These are phyloP conservation scores for Aureobasidium leucospermi DNA, from an alignment of 2,329 filamentous ascomycete species.

Conservation along the genomic window DNA sequence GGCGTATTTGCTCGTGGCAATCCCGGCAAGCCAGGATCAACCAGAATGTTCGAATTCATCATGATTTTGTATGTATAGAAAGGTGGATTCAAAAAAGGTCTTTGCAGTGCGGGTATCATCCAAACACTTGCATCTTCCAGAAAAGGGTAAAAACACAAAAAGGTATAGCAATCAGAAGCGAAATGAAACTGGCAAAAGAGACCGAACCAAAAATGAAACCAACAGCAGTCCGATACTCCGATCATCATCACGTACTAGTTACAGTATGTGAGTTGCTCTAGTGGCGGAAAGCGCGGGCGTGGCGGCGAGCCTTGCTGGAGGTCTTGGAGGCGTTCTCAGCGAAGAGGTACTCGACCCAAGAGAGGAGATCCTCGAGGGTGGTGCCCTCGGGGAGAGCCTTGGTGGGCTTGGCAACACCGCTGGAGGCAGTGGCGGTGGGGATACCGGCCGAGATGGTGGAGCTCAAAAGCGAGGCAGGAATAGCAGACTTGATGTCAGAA, in stretches of 20 bases:
- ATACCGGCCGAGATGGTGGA: slow-evolving; percentile 16
- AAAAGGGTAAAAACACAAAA: neutral
- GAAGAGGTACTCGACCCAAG: slow-evolving; percentile 23
- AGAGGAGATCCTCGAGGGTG: slow-evolving; percentile 22
- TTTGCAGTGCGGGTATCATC: slow-evolving; percentile 3
- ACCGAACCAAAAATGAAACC: neutral
- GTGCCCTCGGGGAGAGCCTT: slow-evolving; percentile 23
- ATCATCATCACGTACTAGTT: neutral
- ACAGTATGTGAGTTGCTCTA: neutral
- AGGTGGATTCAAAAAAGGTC: neutral
- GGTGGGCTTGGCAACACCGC: slow-evolving; percentile 15
- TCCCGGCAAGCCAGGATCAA: neutral
- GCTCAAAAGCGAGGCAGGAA: slow-evolving; percentile 9
- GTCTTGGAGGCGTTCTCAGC: slow-evolving; percentile 12
- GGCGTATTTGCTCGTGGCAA: neutral
- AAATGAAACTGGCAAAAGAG: neutral
- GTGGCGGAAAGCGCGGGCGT: slow-evolving; percentile 12
- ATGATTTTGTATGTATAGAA: neutral
- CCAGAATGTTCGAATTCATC: neutral
- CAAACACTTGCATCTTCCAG: neutral
- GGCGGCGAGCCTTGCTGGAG: slow-evolving; percentile 2
- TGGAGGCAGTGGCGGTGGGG: slow-evolving; percentile 13
- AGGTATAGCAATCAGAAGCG: slow-evolving; percentile 2
- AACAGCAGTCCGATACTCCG: neutral
- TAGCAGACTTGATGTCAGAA: neutral